These are phyloP conservation scores for Hyaloperonospora arabidopsidis DNA, from an alignment of 352 stramenopile species.

Conservation along the genomic window DNA sequence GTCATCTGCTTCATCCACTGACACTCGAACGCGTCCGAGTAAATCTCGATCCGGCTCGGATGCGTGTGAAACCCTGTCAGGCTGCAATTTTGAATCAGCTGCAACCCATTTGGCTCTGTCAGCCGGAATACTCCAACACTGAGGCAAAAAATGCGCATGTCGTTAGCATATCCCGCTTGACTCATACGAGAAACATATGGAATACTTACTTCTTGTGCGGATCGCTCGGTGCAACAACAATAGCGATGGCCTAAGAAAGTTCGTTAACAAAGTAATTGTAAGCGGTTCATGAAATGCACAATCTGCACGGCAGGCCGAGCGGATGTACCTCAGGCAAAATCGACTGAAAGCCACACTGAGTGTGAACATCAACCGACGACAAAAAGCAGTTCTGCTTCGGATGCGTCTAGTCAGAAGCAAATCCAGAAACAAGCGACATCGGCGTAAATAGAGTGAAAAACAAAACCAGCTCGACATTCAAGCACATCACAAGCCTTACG, in stretches of 20 bases:
- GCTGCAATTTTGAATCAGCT: constrained; percentile 85
- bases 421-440: no score
- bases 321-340: constrained; percentile 72
- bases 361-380: constrained; percentile 86
- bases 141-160: neutral
- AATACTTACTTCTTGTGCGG: constrained; percentile 41
- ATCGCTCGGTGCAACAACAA: constrained; percentile 80
- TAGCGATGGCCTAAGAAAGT: constrained; percentile 60
- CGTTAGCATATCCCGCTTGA: neutral
- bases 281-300: constrained; percentile 1
- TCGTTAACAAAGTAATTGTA: constrained; percentile 6
- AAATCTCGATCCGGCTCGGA: constrained; percentile 64
- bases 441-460: neutral
- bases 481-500: constrained; percentile 30
- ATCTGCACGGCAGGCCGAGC: neutral
- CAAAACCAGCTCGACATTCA: neutral
- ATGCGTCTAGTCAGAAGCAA: constrained; percentile 48
- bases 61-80: constrained; percentile 84
- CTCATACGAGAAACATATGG: neutral
- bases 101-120: constrained; percentile 63
- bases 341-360: constrained; percentile 85
- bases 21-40: constrained; percentile 69
- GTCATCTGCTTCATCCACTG: constrained; percentile 42
- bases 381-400: constrained; percentile 85
- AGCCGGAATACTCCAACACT: constrained; percentile 84